Percentiles rank a stretch among this genome's conserved stretches.
Conservation (phyloP, 495 filamentous ascomycete species). For the Xylaria telfairii region DNA sequence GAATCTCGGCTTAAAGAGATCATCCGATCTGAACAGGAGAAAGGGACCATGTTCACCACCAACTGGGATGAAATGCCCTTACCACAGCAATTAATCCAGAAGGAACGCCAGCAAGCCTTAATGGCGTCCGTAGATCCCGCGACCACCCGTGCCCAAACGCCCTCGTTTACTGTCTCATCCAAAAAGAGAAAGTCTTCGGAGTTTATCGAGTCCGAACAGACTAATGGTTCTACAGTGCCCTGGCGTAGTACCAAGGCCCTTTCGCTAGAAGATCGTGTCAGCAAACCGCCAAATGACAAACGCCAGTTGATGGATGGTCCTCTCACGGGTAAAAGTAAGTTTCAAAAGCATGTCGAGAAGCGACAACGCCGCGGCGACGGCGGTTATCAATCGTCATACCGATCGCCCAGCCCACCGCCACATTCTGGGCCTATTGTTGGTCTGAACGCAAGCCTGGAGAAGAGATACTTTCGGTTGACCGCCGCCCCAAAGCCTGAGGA, state of each 20-base stretch:
- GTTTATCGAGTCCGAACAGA: conserved; percentile 48
- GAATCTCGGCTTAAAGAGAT: conserved; percentile 82
- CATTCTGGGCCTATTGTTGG: conserved; percentile 83
- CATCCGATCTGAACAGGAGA: conserved; percentile 80
- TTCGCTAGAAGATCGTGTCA: conserved; percentile 78
- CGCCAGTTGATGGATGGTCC: conserved; percentile 55
- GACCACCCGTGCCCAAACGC: conserved; percentile 18
- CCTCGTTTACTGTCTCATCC: conserved; percentile 36
- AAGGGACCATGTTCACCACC: conserved; percentile 67
- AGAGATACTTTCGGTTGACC: conserved; percentile 92
- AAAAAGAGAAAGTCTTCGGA: conserved; percentile 87
- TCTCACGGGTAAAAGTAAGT: conserved; percentile 76
- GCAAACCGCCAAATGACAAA: conserved; percentile 64
- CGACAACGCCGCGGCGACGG: conserved; percentile 85
- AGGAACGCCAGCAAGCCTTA: conserved; percentile 64
- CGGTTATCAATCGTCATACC: conserved; percentile 65
- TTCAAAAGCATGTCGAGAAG: conserved; percentile 84
- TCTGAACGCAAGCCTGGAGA: conserved; percentile 83
- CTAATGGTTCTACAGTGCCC: conserved; percentile 58
- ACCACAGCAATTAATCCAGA: conserved; percentile 84
- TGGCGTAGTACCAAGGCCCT: conserved; percentile 75
- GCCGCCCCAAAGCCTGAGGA: conserved; percentile 82
- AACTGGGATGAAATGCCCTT: conserved; percentile 85
- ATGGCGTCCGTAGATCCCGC: conserved; percentile 30
- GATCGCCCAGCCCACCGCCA: conserved; percentile 65